phyloP scores from a whole-genome alignment of 441 rosid genomes.

The Aquilaria agallochum region DNA sequence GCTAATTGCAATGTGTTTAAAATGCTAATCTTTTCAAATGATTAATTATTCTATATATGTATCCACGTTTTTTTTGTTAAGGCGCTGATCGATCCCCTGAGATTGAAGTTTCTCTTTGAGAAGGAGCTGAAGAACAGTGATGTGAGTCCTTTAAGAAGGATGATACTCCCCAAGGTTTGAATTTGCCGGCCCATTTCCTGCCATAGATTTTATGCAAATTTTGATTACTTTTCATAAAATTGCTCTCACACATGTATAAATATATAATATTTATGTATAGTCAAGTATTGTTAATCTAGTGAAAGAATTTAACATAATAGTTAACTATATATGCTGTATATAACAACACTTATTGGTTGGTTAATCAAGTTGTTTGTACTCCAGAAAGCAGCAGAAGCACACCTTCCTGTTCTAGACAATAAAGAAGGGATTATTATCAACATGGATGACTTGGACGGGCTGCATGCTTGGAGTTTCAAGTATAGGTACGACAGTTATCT shows the following conservation, averaged over 20 bases:
- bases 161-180: constrained; percentile 92
- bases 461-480: constrained; percentile 86
- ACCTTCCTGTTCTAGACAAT: constrained; percentile 71
- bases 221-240: too few relatives aligned
- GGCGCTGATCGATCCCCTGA: constrained; percentile 60
- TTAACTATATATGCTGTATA: too few relatives aligned
- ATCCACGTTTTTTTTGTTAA: constrained; percentile 11
- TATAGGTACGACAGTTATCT: constrained; percentile 49
- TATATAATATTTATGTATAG: too few relatives aligned
- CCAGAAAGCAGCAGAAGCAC: constrained; percentile 92
- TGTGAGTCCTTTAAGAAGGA: constrained; percentile 85
- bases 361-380: not conserved
- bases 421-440: constrained; percentile 78
- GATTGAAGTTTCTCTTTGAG: constrained; percentile 78
- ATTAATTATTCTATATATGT: not conserved
- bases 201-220: too few relatives aligned
- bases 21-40: too few relatives aligned
- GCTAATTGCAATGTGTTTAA: too few relatives aligned
- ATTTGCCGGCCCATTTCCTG: not conserved
- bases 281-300: too few relatives aligned
- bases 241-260: too few relatives aligned
- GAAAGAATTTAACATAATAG: too few relatives aligned
- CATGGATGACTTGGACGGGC: constrained; percentile 85
- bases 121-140: constrained; percentile 97
- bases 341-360: too few relatives aligned